Evolutionary conservation across 805 yeast genomes (phyloP), one percentile per base, ranked within the genome.

Genomic region (Cyberlindnera japonica): DNA sequence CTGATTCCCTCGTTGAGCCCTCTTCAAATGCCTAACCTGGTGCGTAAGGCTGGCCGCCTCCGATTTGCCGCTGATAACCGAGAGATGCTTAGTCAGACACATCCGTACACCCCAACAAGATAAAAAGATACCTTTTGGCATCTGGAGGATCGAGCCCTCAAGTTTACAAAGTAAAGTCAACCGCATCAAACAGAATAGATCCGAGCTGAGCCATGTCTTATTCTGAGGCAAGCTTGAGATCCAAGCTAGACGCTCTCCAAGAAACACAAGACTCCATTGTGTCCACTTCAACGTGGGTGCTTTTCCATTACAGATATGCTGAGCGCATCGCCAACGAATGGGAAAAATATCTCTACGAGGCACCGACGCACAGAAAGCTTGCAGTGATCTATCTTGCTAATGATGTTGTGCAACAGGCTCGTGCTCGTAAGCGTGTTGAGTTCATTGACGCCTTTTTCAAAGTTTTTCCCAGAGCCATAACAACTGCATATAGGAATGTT

Each of bases 391-490:
- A 87, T 54, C 65, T 87, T 12, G 81, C 83, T 37, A 87, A 87
- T 58, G 96, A 87, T 49, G 80, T 87, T 17, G 82, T 86, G 1
- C 96, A 87, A 60, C 83, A 83, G 56, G 77, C 89, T 3, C 70
- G 80, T 43, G 79, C 81, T 24, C 77, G 79, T 51, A 69, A 74
- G 44, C 77, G 74, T 52, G 63, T 64, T 4, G 85, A 77, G 35
- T 81, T 82, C 48, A 60, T 81, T 3, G 63, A 61, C 8, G 80
- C 77, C 3, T 87, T 84, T 60, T 69, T 76, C 11, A 55, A 58
- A 1, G 72, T 71, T 3, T 55, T 81, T 30, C 77, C 78, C 1
- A 37, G 43, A 1, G 69, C 71, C 1, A 48, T 80, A 35, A 46
- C 51, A 3, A 44, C 56, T 6, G 61, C 55, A 2, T 56, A 53